Evolutionary conservation across 495 filamentous ascomycete genomes (phyloP).

Genomic region (Chaetomidium leptoderma): DNA sequence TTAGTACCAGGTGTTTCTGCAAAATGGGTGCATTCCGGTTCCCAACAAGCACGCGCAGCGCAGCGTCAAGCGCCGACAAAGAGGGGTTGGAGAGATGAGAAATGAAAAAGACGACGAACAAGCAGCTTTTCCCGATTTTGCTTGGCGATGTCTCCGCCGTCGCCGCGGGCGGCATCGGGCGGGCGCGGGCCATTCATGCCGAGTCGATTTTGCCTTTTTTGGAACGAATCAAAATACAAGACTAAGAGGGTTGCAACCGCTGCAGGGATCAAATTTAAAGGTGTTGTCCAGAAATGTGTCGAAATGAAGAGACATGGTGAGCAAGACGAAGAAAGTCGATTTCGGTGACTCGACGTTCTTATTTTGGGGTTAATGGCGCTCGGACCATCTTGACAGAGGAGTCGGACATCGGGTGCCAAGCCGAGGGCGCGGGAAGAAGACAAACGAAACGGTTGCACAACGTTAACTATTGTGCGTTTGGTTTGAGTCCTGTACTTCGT

Average conservation of each 20-base stretch:
- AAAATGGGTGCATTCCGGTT: too few species aligned
- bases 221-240: neutral
- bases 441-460: too few species aligned
- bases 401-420: too few species aligned
- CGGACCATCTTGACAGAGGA: too few species aligned
- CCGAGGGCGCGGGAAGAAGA: too few species aligned
- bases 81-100: neutral
- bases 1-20: conserved; percentile 4
- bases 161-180: neutral
- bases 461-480: too few species aligned
- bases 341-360: too few species aligned
- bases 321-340: neutral
- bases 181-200: conserved; percentile 1
- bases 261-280: neutral
- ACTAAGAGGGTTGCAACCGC: neutral
- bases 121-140: conserved; percentile 2
- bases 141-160: neutral
- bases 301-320: neutral
- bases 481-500: too few species aligned
- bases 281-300: neutral
- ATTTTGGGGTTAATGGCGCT: too few species aligned
- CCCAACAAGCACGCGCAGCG: neutral
- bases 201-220: neutral
- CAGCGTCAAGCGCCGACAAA: neutral
- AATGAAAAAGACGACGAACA: neutral